These are phyloP conservation scores for Arxiozyma bovina DNA, from an alignment of 1,139 yeast species.

Conservation along the genomic window DNA sequence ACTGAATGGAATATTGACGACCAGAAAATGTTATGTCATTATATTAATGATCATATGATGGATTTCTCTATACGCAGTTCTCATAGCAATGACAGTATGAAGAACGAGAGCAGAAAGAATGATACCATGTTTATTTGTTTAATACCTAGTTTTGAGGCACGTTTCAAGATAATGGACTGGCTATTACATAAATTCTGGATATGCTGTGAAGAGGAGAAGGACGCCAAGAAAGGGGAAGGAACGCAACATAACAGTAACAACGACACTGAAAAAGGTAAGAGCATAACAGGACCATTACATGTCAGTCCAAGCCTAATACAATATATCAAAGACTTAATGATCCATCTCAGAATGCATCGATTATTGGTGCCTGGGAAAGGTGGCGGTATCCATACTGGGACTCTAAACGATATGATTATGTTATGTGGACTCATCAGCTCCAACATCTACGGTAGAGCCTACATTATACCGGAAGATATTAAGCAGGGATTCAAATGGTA, in stretches of 20 bases:
- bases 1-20: slow-evolving; percentile 9
- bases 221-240: not conserved
- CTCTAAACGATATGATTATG: slow-evolving; percentile 20
- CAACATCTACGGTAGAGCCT: slow-evolving; percentile 12
- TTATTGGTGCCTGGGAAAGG: slow-evolving; percentile 25
- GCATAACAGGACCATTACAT: slow-evolving; percentile 6
- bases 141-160: not conserved
- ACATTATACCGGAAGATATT: slow-evolving; percentile 25
- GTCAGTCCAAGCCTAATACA: slow-evolving; percentile 22
- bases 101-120: not conserved
- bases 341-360: slow-evolving; percentile 29
- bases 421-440: slow-evolving; percentile 19
- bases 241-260: not conserved
- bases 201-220: slow-evolving; percentile 11
- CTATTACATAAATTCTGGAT: slow-evolving; percentile 27
- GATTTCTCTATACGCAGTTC: not conserved
- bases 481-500: slow-evolving; percentile 26
- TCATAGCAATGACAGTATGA: not conserved
- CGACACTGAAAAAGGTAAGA: not conserved
- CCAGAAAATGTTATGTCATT: slow-evolving; percentile 7
- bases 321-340: slow-evolving; percentile 29
- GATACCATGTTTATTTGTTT: not conserved
- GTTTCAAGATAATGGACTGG: slow-evolving; percentile 10
- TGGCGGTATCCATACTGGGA: slow-evolving; percentile 26
- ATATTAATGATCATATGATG: not conserved